Percentiles rank a stretch among this genome's conserved stretches.
Evolutionary conservation across 257 asterid species (phyloP).

Genomic region (Penstemon barbatus): DNA sequence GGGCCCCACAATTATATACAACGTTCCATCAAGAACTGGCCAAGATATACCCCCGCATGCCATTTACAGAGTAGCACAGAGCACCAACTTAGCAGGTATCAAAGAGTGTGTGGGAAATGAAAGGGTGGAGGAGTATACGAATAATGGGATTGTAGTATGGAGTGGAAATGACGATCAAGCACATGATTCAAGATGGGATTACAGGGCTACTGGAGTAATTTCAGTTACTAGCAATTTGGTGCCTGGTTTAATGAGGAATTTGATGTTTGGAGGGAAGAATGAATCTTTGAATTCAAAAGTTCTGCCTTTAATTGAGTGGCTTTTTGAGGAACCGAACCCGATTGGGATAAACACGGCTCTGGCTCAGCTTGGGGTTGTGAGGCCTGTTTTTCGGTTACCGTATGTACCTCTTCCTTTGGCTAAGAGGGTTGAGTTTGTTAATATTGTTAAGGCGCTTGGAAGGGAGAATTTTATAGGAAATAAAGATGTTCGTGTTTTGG

Average conservation of each 20-base stretch:
- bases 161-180: conserved; percentile 86
- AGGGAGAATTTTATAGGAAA: conserved; percentile 76
- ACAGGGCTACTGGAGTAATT: conserved; percentile 74
- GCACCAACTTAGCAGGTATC: conserved; percentile 74
- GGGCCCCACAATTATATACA: conserved; percentile 90
- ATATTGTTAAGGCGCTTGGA: conserved; percentile 69
- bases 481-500: conserved; percentile 59
- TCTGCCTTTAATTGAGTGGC: conserved; percentile 65
- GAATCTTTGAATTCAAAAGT: conserved; percentile 52
- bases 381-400: conserved; percentile 81
- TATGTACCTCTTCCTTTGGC: conserved; percentile 69
- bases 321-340: conserved; percentile 74
- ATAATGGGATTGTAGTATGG: conserved; percentile 67
- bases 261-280: conserved; percentile 73
- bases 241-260: conserved; percentile 69
- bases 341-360: conserved; percentile 78
- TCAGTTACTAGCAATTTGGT: conserved; percentile 84
- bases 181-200: conserved; percentile 81
- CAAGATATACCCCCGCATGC: conserved; percentile 78
- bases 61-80: conserved; percentile 40
- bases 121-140: conserved; percentile 61
- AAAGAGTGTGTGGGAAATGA: conserved; percentile 80
- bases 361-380: conserved; percentile 84
- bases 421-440: conserved; percentile 79
- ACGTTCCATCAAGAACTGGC: conserved; percentile 83